Evolutionary conservation across 495 filamentous ascomycete species (phyloP), one percentile per base, ranked within the genome.

Genomic region (Penicillium nucicola): DNA sequence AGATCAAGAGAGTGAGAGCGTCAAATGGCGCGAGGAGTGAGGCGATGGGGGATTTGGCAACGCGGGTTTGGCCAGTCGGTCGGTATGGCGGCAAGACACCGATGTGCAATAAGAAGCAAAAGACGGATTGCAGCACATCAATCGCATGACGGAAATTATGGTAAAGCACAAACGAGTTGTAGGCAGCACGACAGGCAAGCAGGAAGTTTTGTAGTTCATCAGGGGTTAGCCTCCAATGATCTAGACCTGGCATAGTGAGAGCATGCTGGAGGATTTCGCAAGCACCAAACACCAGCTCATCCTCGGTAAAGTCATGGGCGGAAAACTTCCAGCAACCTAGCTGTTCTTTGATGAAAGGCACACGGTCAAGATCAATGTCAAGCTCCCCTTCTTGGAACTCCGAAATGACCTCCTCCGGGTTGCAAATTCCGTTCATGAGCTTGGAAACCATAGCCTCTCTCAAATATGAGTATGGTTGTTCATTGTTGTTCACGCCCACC

Each of bases 71-170:
- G 22, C 56, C 38, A 58, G 53, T 53, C 9, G 64, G 56, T 33
- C 62, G 51, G 66, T 88, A 90, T 3, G 84, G 77, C 13, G 92
- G 88, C 39, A 96, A 70, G 6, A 84, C 81, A 34, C 88, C 87
- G 37, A 97, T 85, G 37, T 82, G 80, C 43, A 97, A 75, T n/a
- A 98, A 77, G 61, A 96, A 95, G 70, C 86, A 85, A 67, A 97
- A 98, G 33, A 88, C 78, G 3, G 93, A 95, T 69, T 98, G 93
- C 58, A 97, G 77, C 33, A 98, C 93, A 73, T 98, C 93, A 43
- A 93, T 84, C 6, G 95, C 93, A 66, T 98, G 93, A 41, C 93
- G 89, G 68, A 97, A 98, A 65, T 98, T 98, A 71, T 98, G 93
- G 61, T 97, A 98, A n/a, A 92, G 88, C 32, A 98, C 90, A 65